Conservation (phyloP, 1,139 yeast species). For the Suhomyces panamericanus region DNA sequence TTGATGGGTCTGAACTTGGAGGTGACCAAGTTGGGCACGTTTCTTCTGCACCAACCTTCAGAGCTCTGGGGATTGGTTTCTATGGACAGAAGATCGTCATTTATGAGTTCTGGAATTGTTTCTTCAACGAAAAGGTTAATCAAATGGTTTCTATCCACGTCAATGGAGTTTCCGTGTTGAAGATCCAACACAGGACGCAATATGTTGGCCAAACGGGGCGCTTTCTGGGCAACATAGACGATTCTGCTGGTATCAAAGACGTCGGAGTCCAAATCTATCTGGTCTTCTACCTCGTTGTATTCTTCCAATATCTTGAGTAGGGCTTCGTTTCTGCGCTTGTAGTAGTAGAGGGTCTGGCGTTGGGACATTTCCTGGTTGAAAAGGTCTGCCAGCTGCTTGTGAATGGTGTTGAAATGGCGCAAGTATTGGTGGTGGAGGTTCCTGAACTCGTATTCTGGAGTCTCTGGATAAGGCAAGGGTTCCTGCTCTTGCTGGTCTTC, state of each 20-base stretch:
- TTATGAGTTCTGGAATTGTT: slow-evolving; percentile 38
- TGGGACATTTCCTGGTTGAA: slow-evolving; percentile 36
- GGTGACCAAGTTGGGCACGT: slow-evolving; percentile 36
- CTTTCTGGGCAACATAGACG: slow-evolving; percentile 5
- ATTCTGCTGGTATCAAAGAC: not conserved
- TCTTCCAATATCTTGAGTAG: slow-evolving; percentile 33
- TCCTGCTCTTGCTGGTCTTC: slow-evolving; percentile 2
- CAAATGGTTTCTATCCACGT: slow-evolving; percentile 15
- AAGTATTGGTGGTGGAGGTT: slow-evolving; percentile 30
- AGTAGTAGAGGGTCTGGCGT: slow-evolving; percentile 36
- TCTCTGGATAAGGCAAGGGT: slow-evolving; percentile 5
- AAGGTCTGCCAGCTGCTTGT: slow-evolving; percentile 26
- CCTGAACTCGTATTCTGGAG: slow-evolving; percentile 19
- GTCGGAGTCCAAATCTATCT: slow-evolving; percentile 1
- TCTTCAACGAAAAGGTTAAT: slow-evolving; percentile 26
- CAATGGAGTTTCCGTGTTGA: slow-evolving; percentile 2
- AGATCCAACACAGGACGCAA: slow-evolving; percentile 7
- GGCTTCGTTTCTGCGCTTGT: slow-evolving; percentile 42
- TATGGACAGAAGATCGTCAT: slow-evolving; percentile 37
- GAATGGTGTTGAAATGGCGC: slow-evolving; percentile 27
- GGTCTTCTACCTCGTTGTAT: slow-evolving; percentile 14
- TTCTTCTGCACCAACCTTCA: slow-evolving; percentile 42
- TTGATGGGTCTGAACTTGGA: slow-evolving; percentile 38
- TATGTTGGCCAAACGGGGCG: slow-evolving; percentile 9
- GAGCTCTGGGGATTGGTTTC: slow-evolving; percentile 43